Evolutionary conservation across 176 grass and related monocot species (phyloP).

Genomic region (Aegilops bicornis): DNA sequence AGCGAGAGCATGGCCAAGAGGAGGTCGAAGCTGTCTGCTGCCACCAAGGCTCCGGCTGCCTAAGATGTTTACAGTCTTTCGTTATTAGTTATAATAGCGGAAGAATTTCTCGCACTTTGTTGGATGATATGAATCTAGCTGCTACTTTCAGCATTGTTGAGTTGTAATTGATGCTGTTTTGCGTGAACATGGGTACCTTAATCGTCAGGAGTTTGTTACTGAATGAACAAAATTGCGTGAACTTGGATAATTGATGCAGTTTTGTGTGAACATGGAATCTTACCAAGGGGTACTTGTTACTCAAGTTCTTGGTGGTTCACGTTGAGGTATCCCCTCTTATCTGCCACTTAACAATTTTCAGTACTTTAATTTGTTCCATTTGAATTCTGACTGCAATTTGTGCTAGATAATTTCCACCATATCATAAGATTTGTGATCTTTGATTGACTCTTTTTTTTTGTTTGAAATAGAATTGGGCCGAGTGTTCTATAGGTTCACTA

Average conservation of each 20-base stretch:
- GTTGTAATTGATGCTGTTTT: neutral
- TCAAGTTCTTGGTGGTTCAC: neutral
- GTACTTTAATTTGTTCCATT: neutral
- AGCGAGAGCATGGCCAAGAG: conserved; percentile 88
- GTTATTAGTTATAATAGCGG: neutral
- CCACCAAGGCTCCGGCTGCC: conserved; percentile 42
- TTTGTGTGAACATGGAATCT: neutral
- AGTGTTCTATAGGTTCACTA: no score
- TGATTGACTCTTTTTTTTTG: no score
- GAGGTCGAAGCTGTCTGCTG: conserved; percentile 78
- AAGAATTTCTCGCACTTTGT: neutral
- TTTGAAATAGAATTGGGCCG: no score
- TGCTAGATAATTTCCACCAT: no score
- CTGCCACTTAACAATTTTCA: no score
- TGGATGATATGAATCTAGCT: neutral
- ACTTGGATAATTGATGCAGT: neutral
- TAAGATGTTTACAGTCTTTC: conserved; percentile 14
- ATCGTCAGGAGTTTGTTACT: neutral
- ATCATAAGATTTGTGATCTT: no score
- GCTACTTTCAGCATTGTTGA: neutral
- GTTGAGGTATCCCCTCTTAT: no score
- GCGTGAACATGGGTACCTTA: neutral
- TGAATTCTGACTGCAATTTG: neutral
- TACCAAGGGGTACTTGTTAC: neutral
- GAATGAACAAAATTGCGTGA: no score